Percentiles rank a stretch among this genome's conserved stretches.
Evolutionary conservation across 495 filamentous ascomycete genomes (phyloP).

Genomic region (Penicillium desertorum): DNA sequence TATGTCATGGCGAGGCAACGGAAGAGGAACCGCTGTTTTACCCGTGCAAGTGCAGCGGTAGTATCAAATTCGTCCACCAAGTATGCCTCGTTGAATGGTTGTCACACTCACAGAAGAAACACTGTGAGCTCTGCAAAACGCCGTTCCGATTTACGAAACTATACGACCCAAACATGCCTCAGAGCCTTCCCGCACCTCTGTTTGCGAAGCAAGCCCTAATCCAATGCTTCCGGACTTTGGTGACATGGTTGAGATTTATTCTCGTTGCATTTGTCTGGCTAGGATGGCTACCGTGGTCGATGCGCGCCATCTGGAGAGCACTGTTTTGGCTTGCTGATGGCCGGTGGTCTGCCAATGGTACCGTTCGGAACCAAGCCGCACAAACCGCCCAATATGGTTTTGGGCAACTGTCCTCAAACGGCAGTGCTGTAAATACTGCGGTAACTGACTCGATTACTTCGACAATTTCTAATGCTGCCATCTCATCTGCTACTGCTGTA

Average conservation of each 20-base stretch:
- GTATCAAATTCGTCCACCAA: conserved; percentile 98
- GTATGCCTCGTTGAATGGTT: conserved; percentile 98
- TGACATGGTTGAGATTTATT: conserved; percentile 72
- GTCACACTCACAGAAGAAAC: conserved; percentile 95
- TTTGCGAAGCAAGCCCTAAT: conserved; percentile 73
- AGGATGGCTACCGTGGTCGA: conserved; percentile 81
- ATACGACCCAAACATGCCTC: conserved; percentile 91
- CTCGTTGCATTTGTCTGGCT: conserved; percentile 88
- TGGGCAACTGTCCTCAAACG: conserved; percentile 26
- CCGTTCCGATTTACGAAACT: conserved; percentile 97
- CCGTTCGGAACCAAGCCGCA: conserved; percentile 23
- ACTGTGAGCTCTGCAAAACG: conserved; percentile 99
- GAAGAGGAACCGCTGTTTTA: conserved; percentile 90
- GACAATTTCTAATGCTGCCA: conserved; percentile 27
- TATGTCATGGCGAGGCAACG: conserved; percentile 87
- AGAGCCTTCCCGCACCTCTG: conserved; percentile 70
- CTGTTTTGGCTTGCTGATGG: conserved; percentile 96
- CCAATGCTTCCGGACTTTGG: conserved; percentile 65
- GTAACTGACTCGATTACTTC: conserved; percentile 24
- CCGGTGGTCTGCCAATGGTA: conserved; percentile 61
- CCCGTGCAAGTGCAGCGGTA: conserved; percentile 97
- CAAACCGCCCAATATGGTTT: conserved; percentile 18
- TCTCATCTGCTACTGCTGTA: conserved; percentile 28
- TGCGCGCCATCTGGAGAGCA: conserved; percentile 86
- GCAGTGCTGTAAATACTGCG: conserved; percentile 41